phyloP scores from a whole-genome alignment of 1,284 basidiomycete species.

The Leucoagaricus sp. region DNA sequence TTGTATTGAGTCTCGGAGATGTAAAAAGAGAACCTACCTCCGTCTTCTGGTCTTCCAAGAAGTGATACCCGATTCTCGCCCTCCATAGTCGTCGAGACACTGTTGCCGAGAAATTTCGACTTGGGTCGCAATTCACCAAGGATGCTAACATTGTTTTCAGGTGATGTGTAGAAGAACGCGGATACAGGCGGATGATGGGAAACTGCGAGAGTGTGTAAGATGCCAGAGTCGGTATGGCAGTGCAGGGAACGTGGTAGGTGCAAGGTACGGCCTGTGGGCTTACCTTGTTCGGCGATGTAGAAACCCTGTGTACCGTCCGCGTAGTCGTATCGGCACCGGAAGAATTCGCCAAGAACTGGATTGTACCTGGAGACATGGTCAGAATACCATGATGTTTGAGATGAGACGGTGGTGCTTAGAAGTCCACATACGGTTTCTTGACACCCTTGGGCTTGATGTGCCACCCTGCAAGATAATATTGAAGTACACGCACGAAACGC shows the following conservation, averaged over 20 bases:
- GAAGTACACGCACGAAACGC: conserved; percentile 88
- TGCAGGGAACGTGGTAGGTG: conserved; percentile 11
- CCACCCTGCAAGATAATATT: conserved; percentile 99
- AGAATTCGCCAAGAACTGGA: conserved; percentile 96
- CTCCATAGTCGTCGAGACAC: conserved; percentile 94
- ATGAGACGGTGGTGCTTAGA: conserved; percentile 19
- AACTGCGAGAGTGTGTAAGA: conserved; percentile 44
- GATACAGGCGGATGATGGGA: conserved; percentile 96
- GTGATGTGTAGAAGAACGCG: conserved; percentile 96
- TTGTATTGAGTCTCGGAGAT: conserved; percentile 7
- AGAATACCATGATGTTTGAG: conserved; percentile 7
- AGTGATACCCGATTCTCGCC: conserved; percentile 90
- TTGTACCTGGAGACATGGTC: conserved; percentile 71
- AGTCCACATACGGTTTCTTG: conserved; percentile 86
- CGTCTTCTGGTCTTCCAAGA: conserved; percentile 82
- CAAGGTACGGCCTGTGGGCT: conserved; percentile 10
- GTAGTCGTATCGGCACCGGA: conserved; percentile 95
- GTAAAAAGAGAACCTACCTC: conserved; percentile 51
- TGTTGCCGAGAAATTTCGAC: conserved; percentile 96
- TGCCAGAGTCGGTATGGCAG: conserved; percentile 1
- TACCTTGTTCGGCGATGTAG: conserved; percentile 97
- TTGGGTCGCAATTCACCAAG: conserved; percentile 96
- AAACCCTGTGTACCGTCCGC: conserved; percentile 89
- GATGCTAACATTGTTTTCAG: conserved; percentile 83
- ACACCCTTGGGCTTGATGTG: conserved; percentile 99